Evolutionary conservation across 176 grass and related monocot genomes (phyloP), one percentile per base, ranked within the genome.

Genomic region (Zea luxurians): DNA sequence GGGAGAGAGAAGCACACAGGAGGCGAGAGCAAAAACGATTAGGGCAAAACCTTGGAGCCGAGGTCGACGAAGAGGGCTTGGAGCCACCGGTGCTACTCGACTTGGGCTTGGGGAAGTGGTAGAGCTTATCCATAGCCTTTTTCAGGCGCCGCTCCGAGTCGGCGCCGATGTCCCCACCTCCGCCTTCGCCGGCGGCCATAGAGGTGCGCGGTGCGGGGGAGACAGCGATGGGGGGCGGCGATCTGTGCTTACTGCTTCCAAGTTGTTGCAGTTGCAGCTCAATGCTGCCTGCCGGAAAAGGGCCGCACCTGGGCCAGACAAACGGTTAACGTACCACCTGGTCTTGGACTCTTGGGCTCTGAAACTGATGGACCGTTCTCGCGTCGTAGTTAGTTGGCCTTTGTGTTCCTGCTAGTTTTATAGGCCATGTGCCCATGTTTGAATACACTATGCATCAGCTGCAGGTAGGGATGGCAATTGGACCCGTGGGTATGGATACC

Each of bases 111-210:
- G 96, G 92, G 70, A 88, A 82, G 59, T 93, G 88, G 86, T 91
- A 99, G 71, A 99, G 87, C 80, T 95, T 99, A 75, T 95, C 92
- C 96, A 99, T 90, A 7, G 87, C 92, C 88, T 89, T 95, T 79
- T 91, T 89, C 13, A 99, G 80, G 70, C 92, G 92, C 89, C 88
- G 81, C 86, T 94, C 92, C 36, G 96, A 78, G 40, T 99, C 88
- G 21, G 85, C 82, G 57, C 81, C 41, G 58, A 84, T 66, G 87
- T 81, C 72, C 73, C 82, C 77, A 10, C 78, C 87, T 61, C 65
- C 73, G 59, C 79, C 52, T 18, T 82, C 86, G 58, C 82, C 59
- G 78, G 18, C 42, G 42, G 78, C 82, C 87, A 89, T 89, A 37
- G 15, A 61, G 77, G 42, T 20, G 72, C 48, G 77, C 57, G 76